Evolutionary conservation across 352 stramenopile species (phyloP), one percentile per base, ranked within the genome.

Genomic region (Pythium oligandrum): DNA sequence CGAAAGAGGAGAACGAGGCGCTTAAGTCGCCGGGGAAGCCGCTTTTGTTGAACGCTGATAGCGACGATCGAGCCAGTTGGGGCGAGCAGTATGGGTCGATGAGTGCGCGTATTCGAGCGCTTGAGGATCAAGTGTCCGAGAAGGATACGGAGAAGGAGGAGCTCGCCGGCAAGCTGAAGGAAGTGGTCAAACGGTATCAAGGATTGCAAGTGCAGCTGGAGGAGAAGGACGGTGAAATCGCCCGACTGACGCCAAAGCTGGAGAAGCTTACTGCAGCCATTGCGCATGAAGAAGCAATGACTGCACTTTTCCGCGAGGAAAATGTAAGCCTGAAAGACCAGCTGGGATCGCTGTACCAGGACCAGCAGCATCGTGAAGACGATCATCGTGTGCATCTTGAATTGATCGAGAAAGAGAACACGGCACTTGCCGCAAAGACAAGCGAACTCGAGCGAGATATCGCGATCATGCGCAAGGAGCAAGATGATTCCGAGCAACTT

Each of bases 231-330:
- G 63, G 61, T 6, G 75, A 88, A 48, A 59, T 90, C 3, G 70
- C 73, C 2, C 72, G 72, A 8, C 73, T 86, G 4, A 69, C 57
- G 34, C 42, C 64, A 1, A 39, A 76, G 33, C 26, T 81, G 3
- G 47, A 78, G 45, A 58, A 71, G 51, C 54, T 64, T 0, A 48
- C 56, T 4, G 43, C 49, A 4, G 56, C 53, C 12, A 56, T 78
- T 4, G 51, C 68, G 39, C 68, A 76, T 52, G 70, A 82, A 42
- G 71, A 87, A 44, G 70, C 71, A 9, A 70, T 67, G 31, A 67
- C 70, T 3, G 36, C 78, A 3, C 68, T 88, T 7, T 65, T 84
- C 10, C 63, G 76, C 39, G 73, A 88, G 39, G 79, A 90, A 42
- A 87, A 86, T 30, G 67, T 59, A 8, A 52, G 69, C 0, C 37